Evolutionary conservation across 352 stramenopile species (phyloP).

Genomic region (Hyaloperonospora brassicae): DNA sequence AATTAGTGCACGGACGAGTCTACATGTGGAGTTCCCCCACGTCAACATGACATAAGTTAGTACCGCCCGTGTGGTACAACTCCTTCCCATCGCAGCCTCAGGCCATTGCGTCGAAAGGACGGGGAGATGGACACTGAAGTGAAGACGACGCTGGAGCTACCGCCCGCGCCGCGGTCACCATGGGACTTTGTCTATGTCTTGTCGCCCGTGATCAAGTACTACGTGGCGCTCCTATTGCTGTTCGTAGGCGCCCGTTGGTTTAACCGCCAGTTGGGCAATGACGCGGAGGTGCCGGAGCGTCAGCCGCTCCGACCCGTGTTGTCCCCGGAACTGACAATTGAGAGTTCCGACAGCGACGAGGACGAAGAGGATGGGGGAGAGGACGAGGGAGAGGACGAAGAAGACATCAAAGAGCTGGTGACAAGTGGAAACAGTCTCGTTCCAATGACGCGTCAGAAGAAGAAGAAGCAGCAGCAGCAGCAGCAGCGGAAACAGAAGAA

Average conservation of each 20-base stretch:
- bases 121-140: constrained; percentile 4
- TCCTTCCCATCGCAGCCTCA: constrained; percentile 13
- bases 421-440: constrained; percentile 51
- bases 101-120: not conserved
- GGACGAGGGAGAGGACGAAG: constrained; percentile 43
- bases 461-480: constrained; percentile 29
- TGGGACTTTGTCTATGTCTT: constrained; percentile 48
- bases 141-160: constrained; percentile 22
- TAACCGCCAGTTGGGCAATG: constrained; percentile 49
- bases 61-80: too few species aligned
- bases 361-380: too few species aligned
- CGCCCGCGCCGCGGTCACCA: constrained; percentile 33
- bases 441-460: constrained; percentile 16
- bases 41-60: too few species aligned
- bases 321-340: constrained; percentile 39
- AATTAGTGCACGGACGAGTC: too few species aligned
- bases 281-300: constrained; percentile 35
- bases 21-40: too few species aligned
- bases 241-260: constrained; percentile 54
- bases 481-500: constrained; percentile 36
- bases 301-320: constrained; percentile 35
- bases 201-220: constrained; percentile 72
- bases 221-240: constrained; percentile 47
- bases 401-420: constrained; percentile 63
- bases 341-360: constrained; percentile 49